These are phyloP conservation scores for Agaricus sinodeliciosus DNA, from an alignment of 768 basidiomycete species.

Conservation along the genomic window DNA sequence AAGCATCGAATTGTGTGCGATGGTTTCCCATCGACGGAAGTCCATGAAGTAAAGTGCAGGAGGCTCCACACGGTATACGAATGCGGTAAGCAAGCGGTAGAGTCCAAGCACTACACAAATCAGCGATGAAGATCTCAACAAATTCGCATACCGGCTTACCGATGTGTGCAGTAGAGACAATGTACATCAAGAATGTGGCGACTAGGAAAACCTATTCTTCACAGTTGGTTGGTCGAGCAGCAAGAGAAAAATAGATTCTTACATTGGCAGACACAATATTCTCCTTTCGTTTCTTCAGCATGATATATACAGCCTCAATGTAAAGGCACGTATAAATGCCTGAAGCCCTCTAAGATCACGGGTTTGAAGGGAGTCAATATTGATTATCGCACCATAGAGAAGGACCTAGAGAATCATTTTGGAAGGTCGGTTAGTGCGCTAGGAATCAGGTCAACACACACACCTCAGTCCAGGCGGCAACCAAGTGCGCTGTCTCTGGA, in stretches of 20 bases:
- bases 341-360: background rate
- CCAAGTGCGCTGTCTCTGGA: constrained; percentile 9
- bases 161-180: constrained; percentile 19
- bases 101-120: constrained; percentile 13
- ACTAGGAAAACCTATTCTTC: constrained; percentile 18
- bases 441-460: background rate
- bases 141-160: constrained; percentile 11
- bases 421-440: background rate
- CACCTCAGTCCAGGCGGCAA: constrained; percentile 16
- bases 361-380: too few species aligned
- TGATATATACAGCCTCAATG: constrained; percentile 14
- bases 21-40: constrained; percentile 20
- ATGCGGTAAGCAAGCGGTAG: constrained; percentile 19
- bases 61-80: constrained; percentile 15
- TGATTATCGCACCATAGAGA: constrained; percentile 3
- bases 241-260: background rate
- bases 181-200: constrained; percentile 19
- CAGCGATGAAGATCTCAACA: background rate
- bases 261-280: constrained; percentile 13
- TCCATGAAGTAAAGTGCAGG: constrained; percentile 18
- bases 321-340: constrained; percentile 17
- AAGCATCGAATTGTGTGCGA: constrained; percentile 16
- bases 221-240: background rate
- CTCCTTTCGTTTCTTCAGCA: constrained; percentile 12
- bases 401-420: background rate